These are phyloP conservation scores for Vaccinium vitisidaea DNA, from an alignment of 148 eudicot species.

Conservation along the genomic window DNA sequence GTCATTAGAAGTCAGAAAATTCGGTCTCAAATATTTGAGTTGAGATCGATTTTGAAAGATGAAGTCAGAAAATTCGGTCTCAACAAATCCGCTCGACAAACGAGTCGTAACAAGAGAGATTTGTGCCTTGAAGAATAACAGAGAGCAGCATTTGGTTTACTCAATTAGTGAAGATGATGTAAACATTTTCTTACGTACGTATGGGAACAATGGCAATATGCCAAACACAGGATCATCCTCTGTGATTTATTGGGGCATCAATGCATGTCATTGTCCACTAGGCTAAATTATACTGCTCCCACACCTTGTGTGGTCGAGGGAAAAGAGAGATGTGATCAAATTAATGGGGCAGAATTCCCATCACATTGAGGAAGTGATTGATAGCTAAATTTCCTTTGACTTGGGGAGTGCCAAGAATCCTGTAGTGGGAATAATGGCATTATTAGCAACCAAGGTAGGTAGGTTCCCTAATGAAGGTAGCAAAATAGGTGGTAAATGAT, in stretches of 20 bases:
- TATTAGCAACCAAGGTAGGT: too few species aligned
- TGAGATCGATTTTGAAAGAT: background rate
- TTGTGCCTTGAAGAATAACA: too few species aligned
- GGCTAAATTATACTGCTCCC: background rate
- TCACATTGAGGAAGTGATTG: constrained; percentile 10
- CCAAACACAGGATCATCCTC: background rate
- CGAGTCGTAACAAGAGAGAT: too few species aligned
- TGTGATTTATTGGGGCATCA: background rate
- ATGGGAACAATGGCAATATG: background rate
- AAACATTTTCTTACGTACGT: background rate
- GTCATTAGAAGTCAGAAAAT: background rate
- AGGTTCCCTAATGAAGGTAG: too few species aligned
- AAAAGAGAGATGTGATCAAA: background rate
- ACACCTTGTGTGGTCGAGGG: background rate
- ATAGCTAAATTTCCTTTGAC: constrained; percentile 24
- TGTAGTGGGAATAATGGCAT: background rate
- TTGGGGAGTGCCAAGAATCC: constrained; percentile 7
- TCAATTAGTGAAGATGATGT: too few species aligned
- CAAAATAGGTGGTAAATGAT: too few species aligned
- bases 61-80: background rate
- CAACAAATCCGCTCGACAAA: too few species aligned
- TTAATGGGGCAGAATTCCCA: background rate
- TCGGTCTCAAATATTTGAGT: background rate
- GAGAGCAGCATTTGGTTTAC: too few species aligned
- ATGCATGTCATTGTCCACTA: background rate